A percentile compares a stretch with the other conserved stretches of the same genome.
phyloP scores from a whole-genome alignment of 2,329 filamentous ascomycete species.

The Penicillium sp. region DNA sequence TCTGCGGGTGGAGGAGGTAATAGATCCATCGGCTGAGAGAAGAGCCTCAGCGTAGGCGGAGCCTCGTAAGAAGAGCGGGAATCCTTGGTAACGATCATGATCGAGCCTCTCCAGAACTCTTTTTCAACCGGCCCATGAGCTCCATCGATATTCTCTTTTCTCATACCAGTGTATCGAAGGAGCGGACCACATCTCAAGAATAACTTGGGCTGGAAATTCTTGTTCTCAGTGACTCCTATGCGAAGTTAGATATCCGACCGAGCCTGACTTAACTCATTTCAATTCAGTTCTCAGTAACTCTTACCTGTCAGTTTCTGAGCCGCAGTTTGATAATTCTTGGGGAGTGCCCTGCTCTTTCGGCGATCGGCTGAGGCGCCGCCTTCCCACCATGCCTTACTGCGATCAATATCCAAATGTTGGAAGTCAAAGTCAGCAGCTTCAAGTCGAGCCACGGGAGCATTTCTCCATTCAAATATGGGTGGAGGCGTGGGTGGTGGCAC shows the following conservation, averaged over 20 bases:
- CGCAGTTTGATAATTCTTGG: slow-evolving; percentile 38
- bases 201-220: slow-evolving; percentile 78
- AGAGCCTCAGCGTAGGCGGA: slow-evolving; percentile 76
- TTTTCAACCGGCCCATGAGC: slow-evolving; percentile 53
- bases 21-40: slow-evolving; percentile 82
- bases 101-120: slow-evolving; percentile 87
- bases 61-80: slow-evolving; percentile 78
- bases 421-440: slow-evolving; percentile 63
- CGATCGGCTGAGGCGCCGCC: slow-evolving; percentile 51
- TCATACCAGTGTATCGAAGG: slow-evolving; percentile 88
- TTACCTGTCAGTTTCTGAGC: slow-evolving; percentile 38
- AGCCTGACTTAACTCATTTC: not conserved
- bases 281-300: not conserved
- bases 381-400: slow-evolving; percentile 77
- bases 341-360: slow-evolving; percentile 50
- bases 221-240: slow-evolving; percentile 51
- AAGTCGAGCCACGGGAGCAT: slow-evolving; percentile 64
- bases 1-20: slow-evolving; percentile 75
- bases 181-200: slow-evolving; percentile 90
- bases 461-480: slow-evolving; percentile 66
- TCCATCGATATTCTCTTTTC: slow-evolving; percentile 43
- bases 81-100: slow-evolving; percentile 95
- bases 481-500: slow-evolving; percentile 50
- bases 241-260: not conserved
- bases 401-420: slow-evolving; percentile 50